These are phyloP conservation scores for Stemphylium vesicarium DNA, from an alignment of 2,329 filamentous ascomycete genomes.

Conservation along the genomic window DNA sequence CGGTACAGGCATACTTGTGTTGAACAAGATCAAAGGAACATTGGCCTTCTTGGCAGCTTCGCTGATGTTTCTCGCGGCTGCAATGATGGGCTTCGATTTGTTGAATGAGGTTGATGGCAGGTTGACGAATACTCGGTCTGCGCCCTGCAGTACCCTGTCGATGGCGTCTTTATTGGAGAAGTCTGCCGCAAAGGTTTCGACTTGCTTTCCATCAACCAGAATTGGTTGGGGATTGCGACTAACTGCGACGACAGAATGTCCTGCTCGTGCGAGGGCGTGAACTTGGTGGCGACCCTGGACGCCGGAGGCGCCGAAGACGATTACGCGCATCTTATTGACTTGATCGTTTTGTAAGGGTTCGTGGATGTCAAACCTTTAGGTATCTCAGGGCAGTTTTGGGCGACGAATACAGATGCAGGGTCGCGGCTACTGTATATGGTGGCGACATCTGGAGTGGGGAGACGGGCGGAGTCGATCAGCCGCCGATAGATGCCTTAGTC, in stretches of 20 bases:
- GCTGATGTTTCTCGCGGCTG: conserved; percentile 28
- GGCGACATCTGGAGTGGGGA: neutral
- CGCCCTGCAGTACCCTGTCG: conserved; percentile 19
- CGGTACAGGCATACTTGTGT: conserved; percentile 39
- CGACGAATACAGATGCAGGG: neutral
- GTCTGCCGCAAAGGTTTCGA: conserved; percentile 29
- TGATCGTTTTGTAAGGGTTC: neutral
- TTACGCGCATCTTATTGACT: conserved; percentile 26
- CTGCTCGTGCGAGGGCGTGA: conserved; percentile 27
- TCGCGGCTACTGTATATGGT: neutral
- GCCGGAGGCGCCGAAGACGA: conserved; percentile 40
- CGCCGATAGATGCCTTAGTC: neutral
- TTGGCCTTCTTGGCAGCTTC: conserved; percentile 22
- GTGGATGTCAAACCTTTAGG: neutral
- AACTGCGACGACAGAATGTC: conserved; percentile 37
- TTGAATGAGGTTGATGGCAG: conserved; percentile 41
- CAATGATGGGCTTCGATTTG: conserved; percentile 31
- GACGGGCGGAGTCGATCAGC: neutral
- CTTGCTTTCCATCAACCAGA: conserved; percentile 15
- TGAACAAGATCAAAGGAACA: conserved; percentile 35
- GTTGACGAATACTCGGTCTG: conserved; percentile 35
- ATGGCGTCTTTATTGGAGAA: conserved; percentile 28
- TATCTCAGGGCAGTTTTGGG: neutral
- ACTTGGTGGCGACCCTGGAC: conserved; percentile 41
- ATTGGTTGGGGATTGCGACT: conserved; percentile 31